Conservation (phyloP, 1,284 basidiomycete species). For the Tylopilus sp. region DNA sequence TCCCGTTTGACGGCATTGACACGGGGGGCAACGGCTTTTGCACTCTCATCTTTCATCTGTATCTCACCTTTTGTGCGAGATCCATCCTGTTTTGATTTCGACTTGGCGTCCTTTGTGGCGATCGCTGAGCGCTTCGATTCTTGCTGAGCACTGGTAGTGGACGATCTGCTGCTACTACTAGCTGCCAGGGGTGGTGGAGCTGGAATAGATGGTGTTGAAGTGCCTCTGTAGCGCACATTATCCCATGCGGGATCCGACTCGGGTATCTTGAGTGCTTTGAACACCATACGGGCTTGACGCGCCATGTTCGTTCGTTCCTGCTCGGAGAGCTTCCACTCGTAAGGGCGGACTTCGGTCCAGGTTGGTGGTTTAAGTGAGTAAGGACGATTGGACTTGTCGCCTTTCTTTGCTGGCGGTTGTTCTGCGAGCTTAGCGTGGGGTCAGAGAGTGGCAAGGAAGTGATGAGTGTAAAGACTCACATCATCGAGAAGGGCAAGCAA, state of each 20-base stretch:
- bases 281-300: slow-evolving; percentile 58
- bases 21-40: slow-evolving; percentile 31
- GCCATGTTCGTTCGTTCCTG: slow-evolving; percentile 58
- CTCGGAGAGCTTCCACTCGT: slow-evolving; percentile 64
- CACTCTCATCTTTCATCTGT: slow-evolving; percentile 67
- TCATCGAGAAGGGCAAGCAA: slow-evolving; percentile 59
- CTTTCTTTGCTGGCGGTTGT: slow-evolving; percentile 46
- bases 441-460: not conserved
- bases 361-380: slow-evolving; percentile 66
- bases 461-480: slow-evolving; percentile 47
- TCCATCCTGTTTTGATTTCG: slow-evolving; percentile 55
- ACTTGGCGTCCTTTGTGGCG: slow-evolving; percentile 54
- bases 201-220: slow-evolving; percentile 20
- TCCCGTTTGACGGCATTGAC: slow-evolving; percentile 44
- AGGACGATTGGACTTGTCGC: slow-evolving; percentile 47
- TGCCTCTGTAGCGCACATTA: slow-evolving; percentile 47
- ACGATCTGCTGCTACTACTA: slow-evolving; percentile 31
- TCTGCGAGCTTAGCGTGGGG: slow-evolving; percentile 60
- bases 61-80: slow-evolving; percentile 56
- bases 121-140: slow-evolving; percentile 56
- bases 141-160: slow-evolving; percentile 33
- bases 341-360: slow-evolving; percentile 78
- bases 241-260: slow-evolving; percentile 69
- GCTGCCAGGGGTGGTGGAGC: slow-evolving; percentile 24
- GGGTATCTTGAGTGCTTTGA: slow-evolving; percentile 62